Percentiles rank a stretch among this genome's conserved stretches.
Conservation (phyloP, 2,329 filamentous ascomycete species). For the Metarhizium sp. region DNA sequence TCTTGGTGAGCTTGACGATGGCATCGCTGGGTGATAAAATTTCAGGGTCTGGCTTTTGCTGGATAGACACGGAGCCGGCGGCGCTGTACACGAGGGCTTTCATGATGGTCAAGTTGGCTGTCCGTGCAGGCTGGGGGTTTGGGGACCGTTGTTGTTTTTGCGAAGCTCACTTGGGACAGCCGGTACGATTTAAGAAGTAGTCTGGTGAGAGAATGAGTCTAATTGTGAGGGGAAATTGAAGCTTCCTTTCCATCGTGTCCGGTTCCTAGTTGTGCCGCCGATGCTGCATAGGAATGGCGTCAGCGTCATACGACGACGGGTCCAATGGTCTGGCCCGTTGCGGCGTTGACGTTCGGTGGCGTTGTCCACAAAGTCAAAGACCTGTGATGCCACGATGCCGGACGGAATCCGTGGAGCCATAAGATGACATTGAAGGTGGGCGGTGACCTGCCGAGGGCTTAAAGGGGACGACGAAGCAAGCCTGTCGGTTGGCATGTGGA, state of each 20-base stretch:
- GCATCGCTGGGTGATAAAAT: slow-evolving; percentile 35
- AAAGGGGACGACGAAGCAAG: too few relatives aligned
- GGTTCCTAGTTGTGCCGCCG: neutral
- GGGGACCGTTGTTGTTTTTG: neutral
- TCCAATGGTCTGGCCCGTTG: neutral
- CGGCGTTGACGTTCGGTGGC: neutral
- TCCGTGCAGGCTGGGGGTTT: neutral
- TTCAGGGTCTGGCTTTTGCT: slow-evolving; percentile 31
- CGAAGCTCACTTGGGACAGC: neutral
- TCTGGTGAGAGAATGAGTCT: neutral
- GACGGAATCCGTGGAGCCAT: neutral
- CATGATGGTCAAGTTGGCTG: slow-evolving; percentile 20
- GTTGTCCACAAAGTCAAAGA: neutral
- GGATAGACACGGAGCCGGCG: slow-evolving; percentile 22
- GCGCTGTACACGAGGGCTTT: slow-evolving; percentile 36
- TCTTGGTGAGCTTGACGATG: slow-evolving; percentile 36
- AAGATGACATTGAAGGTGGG: neutral
- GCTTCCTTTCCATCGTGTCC: neutral
- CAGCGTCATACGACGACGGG: neutral
- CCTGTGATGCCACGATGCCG: neutral
- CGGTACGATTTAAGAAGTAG: neutral
- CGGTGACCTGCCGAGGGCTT: neutral
- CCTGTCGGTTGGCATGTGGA: too few relatives aligned
- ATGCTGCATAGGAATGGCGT: neutral
- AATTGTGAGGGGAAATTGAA: neutral